A percentile compares a stretch with the other conserved stretches of the same genome.
Conservation (phyloP, 345 rosid genomes). For the Heritiera fomes region DNA sequence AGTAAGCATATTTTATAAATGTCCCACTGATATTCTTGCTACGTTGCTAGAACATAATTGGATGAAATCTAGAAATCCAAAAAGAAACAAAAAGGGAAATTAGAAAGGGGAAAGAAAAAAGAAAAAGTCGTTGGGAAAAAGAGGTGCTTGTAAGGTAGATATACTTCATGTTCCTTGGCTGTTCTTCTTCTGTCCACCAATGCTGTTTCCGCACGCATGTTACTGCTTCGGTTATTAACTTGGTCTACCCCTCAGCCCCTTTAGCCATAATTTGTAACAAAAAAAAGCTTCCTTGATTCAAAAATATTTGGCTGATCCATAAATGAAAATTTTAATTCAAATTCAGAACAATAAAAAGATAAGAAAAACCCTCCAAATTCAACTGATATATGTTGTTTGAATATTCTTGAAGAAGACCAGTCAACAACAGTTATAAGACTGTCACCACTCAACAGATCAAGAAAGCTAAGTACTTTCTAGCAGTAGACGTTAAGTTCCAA, state of each 20-base stretch:
- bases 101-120: neutral
- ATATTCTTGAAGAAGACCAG: neutral
- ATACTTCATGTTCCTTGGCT: slow-evolving; percentile 19
- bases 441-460: neutral
- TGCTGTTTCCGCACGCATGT: slow-evolving; percentile 10
- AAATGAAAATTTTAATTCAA: neutral
- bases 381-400: neutral
- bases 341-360: neutral
- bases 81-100: neutral
- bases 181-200: slow-evolving; percentile 26
- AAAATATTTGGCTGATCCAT: neutral
- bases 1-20: neutral
- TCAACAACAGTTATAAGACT: neutral
- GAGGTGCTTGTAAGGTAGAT: slow-evolving; percentile 15
- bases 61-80: neutral
- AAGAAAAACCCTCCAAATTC: neutral
- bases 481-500: neutral
- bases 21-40: neutral
- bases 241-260: neutral
- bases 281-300: neutral
- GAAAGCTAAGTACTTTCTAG: neutral
- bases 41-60: slow-evolving; percentile 15
- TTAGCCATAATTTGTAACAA: slow-evolving; percentile 10
- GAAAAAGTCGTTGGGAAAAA: slow-evolving; percentile 19
- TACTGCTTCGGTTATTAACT: slow-evolving; percentile 19